Base-by-base conservation (phyloP, 106 monocot genomes). In the Apostasia shenzhenica region DNA sequence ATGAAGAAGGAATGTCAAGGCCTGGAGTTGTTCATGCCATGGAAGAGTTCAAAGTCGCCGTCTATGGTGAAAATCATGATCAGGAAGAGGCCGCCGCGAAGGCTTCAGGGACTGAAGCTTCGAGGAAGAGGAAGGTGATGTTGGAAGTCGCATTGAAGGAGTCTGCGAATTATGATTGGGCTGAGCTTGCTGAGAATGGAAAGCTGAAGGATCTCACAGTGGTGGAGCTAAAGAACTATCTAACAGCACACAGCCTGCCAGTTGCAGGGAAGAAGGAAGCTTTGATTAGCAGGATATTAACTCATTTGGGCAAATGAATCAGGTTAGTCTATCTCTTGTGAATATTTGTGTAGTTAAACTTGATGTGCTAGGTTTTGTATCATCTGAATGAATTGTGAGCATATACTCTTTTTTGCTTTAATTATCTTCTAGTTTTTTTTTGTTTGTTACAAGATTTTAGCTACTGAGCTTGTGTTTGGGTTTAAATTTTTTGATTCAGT, bases 141-240 rank as follows among this genome's bases (percentile, higher is more conserved):
- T 72, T 86, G 42, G 92, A 92, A 67, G 79, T 77, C 10, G 86
- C 95, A 38, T 52, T 47, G 6, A 72, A 67, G 71, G 77, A 86
- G 44, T 74, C 74, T 67, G 73, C 80, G 48, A 81, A 39, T 42
- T 82, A 86, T 70, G 77, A 89, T 69, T 97, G 95, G 95, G 82
- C 61, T 67, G 86, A 87, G 3, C 86, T 97, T 76, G 92, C 95
- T 12, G 95, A 97, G 3, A 81, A 67, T 55, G 95, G 95, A 69
- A 86, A 89, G 91, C 76, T 94, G 67, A 94, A 94, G 76, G 83
- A 91, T 69, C 72, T 88, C 6, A 91, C 95, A 42, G 91, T 95
- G 0, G 73, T 80, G 12, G 88, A 95, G 66, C 74, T 95, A 72
- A 95, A 95, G 83, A 78, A 74, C 59, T 95, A 95, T 75, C 79